phyloP scores from a whole-genome alignment of 78 protist genomes.

The Isochrysis galbana region DNA sequence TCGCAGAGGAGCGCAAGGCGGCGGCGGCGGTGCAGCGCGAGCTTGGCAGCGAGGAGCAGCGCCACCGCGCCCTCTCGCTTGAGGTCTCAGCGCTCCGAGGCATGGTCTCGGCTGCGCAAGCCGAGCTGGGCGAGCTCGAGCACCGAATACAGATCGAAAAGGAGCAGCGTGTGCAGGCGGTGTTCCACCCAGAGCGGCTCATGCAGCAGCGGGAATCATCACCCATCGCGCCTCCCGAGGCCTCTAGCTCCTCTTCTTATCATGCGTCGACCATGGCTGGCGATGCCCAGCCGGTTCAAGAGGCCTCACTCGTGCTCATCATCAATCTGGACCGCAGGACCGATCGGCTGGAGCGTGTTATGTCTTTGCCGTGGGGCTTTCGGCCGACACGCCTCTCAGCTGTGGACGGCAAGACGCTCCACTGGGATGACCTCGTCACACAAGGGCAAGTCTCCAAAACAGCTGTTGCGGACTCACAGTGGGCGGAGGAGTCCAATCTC shows the following conservation, averaged over 20 bases:
- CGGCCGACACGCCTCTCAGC: background rate
- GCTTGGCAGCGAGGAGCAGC: background rate
- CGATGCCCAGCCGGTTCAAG: no score
- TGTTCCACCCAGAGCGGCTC: background rate
- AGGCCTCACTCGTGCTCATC: no score
- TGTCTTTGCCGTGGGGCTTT: background rate
- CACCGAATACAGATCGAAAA: background rate
- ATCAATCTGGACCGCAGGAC: background rate
- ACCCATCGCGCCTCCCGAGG: no score
- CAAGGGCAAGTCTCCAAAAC: background rate
- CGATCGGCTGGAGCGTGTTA: background rate
- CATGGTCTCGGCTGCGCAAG: background rate
- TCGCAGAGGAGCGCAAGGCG: background rate
- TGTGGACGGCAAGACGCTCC: background rate
- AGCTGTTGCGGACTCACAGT: background rate
- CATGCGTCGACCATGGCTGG: no score
- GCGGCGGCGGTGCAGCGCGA: background rate
- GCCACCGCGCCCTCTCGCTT: background rate
- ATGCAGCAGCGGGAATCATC: background rate
- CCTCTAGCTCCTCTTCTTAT: no score
- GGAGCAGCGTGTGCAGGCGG: background rate
- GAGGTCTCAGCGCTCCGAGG: background rate
- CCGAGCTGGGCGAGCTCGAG: background rate
- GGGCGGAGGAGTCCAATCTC: background rate
- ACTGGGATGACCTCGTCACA: background rate